Conservation (phyloP, 2,329 filamentous ascomycete species). For the Drechmeria coniospora region DNA sequence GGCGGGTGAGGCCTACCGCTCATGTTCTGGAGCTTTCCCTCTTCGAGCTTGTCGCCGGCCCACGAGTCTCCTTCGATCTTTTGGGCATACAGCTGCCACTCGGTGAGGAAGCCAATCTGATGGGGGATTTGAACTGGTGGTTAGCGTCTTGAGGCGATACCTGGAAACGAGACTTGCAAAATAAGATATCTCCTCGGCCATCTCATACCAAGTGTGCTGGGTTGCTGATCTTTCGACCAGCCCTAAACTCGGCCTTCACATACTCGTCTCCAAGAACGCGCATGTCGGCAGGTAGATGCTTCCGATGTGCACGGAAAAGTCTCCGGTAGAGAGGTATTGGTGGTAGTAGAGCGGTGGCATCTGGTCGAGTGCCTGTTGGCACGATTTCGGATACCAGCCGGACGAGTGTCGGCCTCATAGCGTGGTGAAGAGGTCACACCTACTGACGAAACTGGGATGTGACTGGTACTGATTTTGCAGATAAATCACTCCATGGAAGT, state of each 20-base stretch:
- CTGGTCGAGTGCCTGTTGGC: conserved; percentile 18
- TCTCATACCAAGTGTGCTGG: conserved; percentile 74
- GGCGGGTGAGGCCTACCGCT: conserved; percentile 47
- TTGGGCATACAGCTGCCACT: conserved; percentile 94
- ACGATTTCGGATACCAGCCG: conserved; percentile 22
- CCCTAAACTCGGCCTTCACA: conserved; percentile 80
- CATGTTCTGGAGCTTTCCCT: conserved; percentile 78
- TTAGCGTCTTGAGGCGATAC: too few species aligned
- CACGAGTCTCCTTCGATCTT: conserved; percentile 77
- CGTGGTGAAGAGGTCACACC: too few species aligned
- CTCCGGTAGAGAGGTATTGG: conserved; percentile 83
- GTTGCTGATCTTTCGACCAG: conserved; percentile 73
- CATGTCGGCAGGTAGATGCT: conserved; percentile 56
- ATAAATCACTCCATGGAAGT: too few species aligned
- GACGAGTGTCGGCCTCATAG: too few species aligned
- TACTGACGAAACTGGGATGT: too few species aligned
- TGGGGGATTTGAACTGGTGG: too few species aligned
- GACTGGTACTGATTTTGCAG: too few species aligned
- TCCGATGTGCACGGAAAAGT: conserved; percentile 72
- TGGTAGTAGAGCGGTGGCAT: conserved; percentile 56
- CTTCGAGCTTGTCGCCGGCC: conserved; percentile 73
- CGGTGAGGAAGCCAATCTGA: conserved; percentile 85
- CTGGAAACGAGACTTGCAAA: neutral
- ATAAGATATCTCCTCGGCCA: neutral
- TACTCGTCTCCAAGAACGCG: conserved; percentile 82